phyloP scores from a whole-genome alignment of 352 stramenopile genomes.

The Phytophthora pseudosyringae region DNA sequence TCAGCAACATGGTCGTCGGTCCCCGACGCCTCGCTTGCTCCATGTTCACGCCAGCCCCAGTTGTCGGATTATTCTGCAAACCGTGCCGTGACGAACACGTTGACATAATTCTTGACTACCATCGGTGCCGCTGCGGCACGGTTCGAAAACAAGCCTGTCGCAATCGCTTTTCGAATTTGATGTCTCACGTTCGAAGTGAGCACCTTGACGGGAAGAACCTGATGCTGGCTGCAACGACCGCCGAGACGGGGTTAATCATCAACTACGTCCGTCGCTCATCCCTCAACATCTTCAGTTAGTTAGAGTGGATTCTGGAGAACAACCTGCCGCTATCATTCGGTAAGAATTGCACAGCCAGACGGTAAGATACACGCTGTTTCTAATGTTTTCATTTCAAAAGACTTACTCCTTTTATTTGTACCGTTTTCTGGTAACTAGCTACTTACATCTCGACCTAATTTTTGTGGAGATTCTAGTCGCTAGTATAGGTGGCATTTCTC shows the following conservation, averaged over 20 bases:
- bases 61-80: too few species aligned
- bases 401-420: too few species aligned
- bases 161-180: background rate
- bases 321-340: background rate
- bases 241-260: background rate
- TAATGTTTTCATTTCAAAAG: background rate
- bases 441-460: background rate
- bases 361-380: too few species aligned
- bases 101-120: too few species aligned
- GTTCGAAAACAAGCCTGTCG: too few species aligned
- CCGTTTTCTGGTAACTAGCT: background rate
- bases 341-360: background rate
- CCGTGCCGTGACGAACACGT: too few species aligned
- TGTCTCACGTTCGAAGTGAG: background rate
- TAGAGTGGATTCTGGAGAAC: constrained; percentile 3
- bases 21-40: too few species aligned
- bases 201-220: background rate
- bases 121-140: too few species aligned
- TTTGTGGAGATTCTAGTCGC: background rate
- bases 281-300: background rate
- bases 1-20: too few species aligned
- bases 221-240: background rate
- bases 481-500: background rate
- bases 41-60: too few species aligned
- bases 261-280: background rate